Conservation (phyloP, 306 rosid species). For the Pyrus betulifolia region DNA sequence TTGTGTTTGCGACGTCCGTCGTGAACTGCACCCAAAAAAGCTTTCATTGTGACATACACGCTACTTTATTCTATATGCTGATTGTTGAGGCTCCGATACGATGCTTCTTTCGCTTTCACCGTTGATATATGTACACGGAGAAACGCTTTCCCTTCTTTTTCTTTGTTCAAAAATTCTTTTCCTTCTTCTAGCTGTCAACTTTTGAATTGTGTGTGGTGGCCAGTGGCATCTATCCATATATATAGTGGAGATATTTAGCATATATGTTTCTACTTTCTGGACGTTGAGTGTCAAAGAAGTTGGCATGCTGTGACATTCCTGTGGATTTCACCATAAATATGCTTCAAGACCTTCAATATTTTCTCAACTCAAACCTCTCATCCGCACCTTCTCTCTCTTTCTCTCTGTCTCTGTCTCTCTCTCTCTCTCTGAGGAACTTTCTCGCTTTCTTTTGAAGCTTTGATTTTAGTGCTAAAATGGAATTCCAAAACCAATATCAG, state of each 20-base stretch:
- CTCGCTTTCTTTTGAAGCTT: not conserved
- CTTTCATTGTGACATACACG: not conserved
- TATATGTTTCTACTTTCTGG: too few species aligned
- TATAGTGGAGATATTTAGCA: too few species aligned
- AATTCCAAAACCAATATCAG: slow-evolving; percentile 7
- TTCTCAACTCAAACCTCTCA: not conserved
- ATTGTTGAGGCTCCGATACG: too few species aligned
- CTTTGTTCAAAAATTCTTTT: too few species aligned
- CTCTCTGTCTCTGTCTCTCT: not conserved
- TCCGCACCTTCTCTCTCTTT: not conserved
- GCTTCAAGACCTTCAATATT: not conserved
- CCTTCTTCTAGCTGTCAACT: not conserved
- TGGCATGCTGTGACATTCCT: not conserved
- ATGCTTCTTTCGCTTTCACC: too few species aligned
- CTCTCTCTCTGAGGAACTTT: not conserved
- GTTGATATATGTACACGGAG: not conserved
- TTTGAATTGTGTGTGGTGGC: not conserved
- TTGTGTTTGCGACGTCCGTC: not conserved
- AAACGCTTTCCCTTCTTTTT: not conserved
- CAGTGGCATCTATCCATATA: not conserved
- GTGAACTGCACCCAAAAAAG: not conserved
- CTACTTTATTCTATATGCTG: not conserved
- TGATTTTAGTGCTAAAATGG: not conserved
- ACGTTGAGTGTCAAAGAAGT: not conserved
- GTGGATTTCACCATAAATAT: not conserved